Percentiles rank a stretch among this genome's conserved stretches.
phyloP scores from a whole-genome alignment of 306 rosid species.

The Vigna reflexopilosa region DNA sequence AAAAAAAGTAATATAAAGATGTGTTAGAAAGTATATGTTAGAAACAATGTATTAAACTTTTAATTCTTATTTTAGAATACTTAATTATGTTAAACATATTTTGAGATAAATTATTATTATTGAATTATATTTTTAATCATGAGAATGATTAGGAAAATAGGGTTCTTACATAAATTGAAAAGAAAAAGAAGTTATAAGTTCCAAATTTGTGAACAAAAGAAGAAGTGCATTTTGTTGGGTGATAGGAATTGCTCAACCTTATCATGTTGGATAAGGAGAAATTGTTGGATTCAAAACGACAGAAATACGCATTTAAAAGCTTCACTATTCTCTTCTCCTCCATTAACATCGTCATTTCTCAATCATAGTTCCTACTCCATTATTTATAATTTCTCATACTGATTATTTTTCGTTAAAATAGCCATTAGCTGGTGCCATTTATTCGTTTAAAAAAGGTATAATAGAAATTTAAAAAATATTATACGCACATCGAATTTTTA shows the following conservation, averaged over 20 bases:
- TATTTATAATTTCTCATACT: background rate
- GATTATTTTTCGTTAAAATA: background rate
- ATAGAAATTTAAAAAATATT: too few relatives aligned
- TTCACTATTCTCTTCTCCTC: background rate
- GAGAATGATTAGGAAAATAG: too few relatives aligned
- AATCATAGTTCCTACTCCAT: background rate
- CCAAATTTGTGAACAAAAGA: background rate
- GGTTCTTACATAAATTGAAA: too few relatives aligned
- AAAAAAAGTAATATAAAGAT: too few relatives aligned
- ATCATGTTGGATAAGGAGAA: background rate
- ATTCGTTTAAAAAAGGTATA: background rate
- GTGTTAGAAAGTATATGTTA: too few relatives aligned
- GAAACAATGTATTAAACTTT: too few relatives aligned
- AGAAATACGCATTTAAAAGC: constrained; percentile 15
- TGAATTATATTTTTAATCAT: too few relatives aligned
- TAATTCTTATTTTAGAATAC: too few relatives aligned
- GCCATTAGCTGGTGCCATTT: too few relatives aligned
- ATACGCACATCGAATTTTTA: too few relatives aligned
- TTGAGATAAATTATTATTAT: too few relatives aligned
- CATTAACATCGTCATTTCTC: background rate
- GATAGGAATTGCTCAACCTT: background rate
- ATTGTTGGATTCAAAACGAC: constrained; percentile 2
- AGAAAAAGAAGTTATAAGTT: background rate
- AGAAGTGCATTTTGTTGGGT: background rate
- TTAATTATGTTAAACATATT: too few relatives aligned